These are phyloP conservation scores for Hymenoscyphus linearis DNA, from an alignment of 2,329 filamentous ascomycete genomes.

Conservation along the genomic window DNA sequence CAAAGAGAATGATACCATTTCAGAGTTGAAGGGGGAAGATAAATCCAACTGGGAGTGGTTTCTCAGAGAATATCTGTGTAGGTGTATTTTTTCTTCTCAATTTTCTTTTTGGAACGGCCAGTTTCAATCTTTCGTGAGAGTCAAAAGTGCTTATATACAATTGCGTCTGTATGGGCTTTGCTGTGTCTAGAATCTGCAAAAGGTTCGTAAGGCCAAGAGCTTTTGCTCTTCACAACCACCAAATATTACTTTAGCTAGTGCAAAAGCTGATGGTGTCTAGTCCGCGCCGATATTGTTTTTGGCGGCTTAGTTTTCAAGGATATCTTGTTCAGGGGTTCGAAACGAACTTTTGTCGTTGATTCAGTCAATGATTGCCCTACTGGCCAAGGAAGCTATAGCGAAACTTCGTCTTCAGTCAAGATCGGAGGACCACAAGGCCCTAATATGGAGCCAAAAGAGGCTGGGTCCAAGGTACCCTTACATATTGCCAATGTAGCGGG, in stretches of 20 bases:
- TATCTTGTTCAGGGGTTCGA: slow-evolving; percentile 48
- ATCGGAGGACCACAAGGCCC: slow-evolving; percentile 19
- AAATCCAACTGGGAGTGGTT: slow-evolving; percentile 43
- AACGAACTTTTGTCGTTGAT: slow-evolving; percentile 55
- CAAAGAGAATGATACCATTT: slow-evolving; percentile 26
- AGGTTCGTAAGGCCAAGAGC: no score
- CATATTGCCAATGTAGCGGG: slow-evolving; percentile 59
- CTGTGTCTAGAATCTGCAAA: no score
- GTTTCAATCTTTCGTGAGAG: not conserved
- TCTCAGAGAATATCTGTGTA: slow-evolving; percentile 38
- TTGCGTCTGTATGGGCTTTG: no score
- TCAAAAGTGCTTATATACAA: no score
- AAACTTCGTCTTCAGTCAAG: slow-evolving; percentile 19
- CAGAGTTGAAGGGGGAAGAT: slow-evolving; percentile 33
- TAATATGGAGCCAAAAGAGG: slow-evolving; percentile 8
- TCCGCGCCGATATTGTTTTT: slow-evolving; percentile 61
- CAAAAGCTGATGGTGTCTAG: slow-evolving; percentile 34
- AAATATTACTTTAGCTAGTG: not conserved
- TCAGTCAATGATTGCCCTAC: slow-evolving; percentile 45
- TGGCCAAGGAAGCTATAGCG: slow-evolving; percentile 33
- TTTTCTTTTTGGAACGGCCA: not conserved
- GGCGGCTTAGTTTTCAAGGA: slow-evolving; percentile 67
- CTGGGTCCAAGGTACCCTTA: slow-evolving; percentile 7
- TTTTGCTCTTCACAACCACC: no score
- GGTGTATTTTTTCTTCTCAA: slow-evolving; percentile 15